Percentiles rank a stretch among this genome's conserved stretches.
These are phyloP conservation scores for Boletus sp. DNA, from an alignment of 768 basidiomycete genomes.

Conservation along the genomic window DNA sequence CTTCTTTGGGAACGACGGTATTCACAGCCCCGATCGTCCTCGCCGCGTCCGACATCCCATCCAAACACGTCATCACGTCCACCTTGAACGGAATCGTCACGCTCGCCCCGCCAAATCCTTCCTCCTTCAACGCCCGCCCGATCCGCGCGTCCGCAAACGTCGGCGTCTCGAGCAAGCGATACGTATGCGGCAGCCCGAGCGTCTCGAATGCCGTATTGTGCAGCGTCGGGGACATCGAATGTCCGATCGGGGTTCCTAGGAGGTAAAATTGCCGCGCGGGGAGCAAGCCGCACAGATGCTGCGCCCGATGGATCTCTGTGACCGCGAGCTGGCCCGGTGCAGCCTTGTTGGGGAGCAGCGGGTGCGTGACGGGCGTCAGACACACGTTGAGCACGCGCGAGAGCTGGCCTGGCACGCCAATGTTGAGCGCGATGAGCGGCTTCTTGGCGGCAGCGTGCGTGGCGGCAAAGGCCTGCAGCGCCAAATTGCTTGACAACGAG, in stretches of 20 bases:
- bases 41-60: slow-evolving; percentile 77
- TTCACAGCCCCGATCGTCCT: slow-evolving; percentile 92
- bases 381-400: slow-evolving; percentile 84
- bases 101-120: slow-evolving; percentile 90
- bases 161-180: slow-evolving; percentile 74
- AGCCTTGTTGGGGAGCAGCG: slow-evolving; percentile 77
- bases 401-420: slow-evolving; percentile 86
- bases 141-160: slow-evolving; percentile 50
- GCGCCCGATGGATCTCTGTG: slow-evolving; percentile 77
- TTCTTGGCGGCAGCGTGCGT: slow-evolving; percentile 60
- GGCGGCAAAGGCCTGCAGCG: slow-evolving; percentile 68
- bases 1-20: slow-evolving; percentile 61
- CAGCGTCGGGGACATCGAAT: slow-evolving; percentile 89
- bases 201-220: slow-evolving; percentile 86
- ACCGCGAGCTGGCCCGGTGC: slow-evolving; percentile 95
- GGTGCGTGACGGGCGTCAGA: slow-evolving; percentile 90
- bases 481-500: slow-evolving; percentile 72
- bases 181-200: slow-evolving; percentile 83
- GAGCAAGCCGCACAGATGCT: slow-evolving; percentile 77
- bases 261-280: slow-evolving; percentile 78
- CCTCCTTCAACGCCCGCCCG: slow-evolving; percentile 52
- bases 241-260: slow-evolving; percentile 84
- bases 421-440: slow-evolving; percentile 93
- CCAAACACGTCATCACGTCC: slow-evolving; percentile 81
- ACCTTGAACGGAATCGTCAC: slow-evolving; percentile 97